Base-by-base conservation (phyloP, 2,329 filamentous ascomycete genomes). In the Ciborinia camelliae region DNA sequence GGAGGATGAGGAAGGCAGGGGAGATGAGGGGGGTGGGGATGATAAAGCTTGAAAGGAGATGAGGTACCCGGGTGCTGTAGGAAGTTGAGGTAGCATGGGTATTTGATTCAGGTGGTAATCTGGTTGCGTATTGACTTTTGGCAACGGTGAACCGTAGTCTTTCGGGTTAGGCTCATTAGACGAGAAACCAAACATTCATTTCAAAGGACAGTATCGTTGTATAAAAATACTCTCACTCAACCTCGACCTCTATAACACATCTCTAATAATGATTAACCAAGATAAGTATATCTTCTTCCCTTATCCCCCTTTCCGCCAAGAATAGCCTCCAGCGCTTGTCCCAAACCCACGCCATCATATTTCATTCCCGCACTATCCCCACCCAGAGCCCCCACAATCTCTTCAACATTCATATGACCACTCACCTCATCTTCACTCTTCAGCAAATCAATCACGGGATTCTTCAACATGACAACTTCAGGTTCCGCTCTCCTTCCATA, bases 341-440 rank as follows among this genome's bases (percentile, higher is more conserved):
- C 81, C 68, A 97, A 76, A 0, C 87, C 92, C 62, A 83, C 87
- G 63, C 87, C 83, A 76, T 97, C 93, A 76, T 97, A 97, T 65
- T 84, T 77, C 77, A 87, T 81, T 8, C 83, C 83, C 20, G 78
- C 75, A 9, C 81, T 80, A 9, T 81, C 37, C 26, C 47, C 41
- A 50, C 30, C 23, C 35, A 47, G 30, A 0, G 26, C 28, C 23
- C 26, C 20, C 45, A 30, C 26, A 30, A 63, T 63, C 4, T 47
- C 62, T 12, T 59, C 62, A 12, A 45, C 23, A 20, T 15, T 50
- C 14, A 10, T n/a, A 37, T 47, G 47, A 4, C 26, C 53, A 43
- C 12, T 58, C 8, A 8, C 39, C 28, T 47, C 43, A 35, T 59
- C 55, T 8, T 35, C 48, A 20, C 35, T 55, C 39, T 55, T 62